Evolutionary conservation across 83 land plant species (phyloP).

Genomic region (Picea abies): DNA sequence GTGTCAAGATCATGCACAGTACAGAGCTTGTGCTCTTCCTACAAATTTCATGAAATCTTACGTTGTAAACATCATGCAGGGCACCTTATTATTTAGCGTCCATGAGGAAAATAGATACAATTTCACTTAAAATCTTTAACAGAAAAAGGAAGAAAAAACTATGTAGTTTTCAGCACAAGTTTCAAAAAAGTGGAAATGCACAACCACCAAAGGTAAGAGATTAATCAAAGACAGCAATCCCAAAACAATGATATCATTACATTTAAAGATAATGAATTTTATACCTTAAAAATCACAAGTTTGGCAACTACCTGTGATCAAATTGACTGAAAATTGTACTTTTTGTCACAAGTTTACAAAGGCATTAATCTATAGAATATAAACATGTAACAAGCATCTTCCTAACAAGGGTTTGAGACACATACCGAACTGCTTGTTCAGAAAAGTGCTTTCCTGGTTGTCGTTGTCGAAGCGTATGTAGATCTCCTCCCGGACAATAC

Average conservation of each 20-base stretch:
- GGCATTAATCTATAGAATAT: not conserved
- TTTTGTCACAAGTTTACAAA: not conserved
- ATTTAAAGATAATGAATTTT: not conserved
- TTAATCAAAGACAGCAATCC: not conserved
- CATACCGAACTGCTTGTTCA: conserved; percentile 64
- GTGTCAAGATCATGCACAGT: too few species aligned
- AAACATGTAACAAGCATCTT: not conserved
- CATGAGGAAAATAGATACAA: not conserved
- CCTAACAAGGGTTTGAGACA: not conserved
- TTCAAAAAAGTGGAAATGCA: not conserved
- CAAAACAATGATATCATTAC: not conserved
- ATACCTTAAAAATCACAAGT: not conserved
- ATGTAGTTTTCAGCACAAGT: not conserved
- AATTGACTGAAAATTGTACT: not conserved
- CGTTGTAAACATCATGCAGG: too few species aligned
- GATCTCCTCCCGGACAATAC: conserved; percentile 84
- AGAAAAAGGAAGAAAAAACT: not conserved
- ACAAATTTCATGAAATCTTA: too few species aligned
- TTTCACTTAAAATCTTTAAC: not conserved
- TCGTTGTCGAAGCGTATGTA: conserved; percentile 78
- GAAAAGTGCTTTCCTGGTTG: conserved; percentile 81
- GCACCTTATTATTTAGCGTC: not conserved
- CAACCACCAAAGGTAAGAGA: not conserved
- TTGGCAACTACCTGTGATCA: not conserved
- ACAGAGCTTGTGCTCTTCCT: too few species aligned